Base-by-base conservation (phyloP, 805 yeast genomes). In the Ogataea ramenticola region DNA sequence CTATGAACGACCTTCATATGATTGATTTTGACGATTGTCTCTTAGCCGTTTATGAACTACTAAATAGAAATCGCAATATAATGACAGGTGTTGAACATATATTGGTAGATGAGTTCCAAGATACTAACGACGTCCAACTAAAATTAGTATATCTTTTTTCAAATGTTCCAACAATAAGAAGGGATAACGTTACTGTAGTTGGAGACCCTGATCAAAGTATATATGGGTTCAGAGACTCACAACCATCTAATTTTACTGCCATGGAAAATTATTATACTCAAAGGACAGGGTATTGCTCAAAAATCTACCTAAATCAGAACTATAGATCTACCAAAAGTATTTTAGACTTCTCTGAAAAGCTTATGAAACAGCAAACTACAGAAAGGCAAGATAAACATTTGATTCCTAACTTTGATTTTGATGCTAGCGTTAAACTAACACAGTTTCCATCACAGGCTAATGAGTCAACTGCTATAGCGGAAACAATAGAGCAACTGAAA, bases 131-230 rank as follows among this genome's bases (percentile, higher is more conserved):
- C 31, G 70, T 88, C 16, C 98, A 91, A 58, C 68, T 88, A 49
- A 76, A 78, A 43, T 66, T 93, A 39, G 74, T 87, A 69, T 73
- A 72, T 48, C 64, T 67, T 4, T 62, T 84, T 29, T 70, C 81
- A 0, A 55, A 57, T 12, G 67, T 67, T 45, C 67, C 73, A 34
- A 54, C 61, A 3, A 59, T 63, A 17, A 42, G 56, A 17, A 70
- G 68, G 32, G 58, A 78, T 47, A 81, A 81, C 46, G 73, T 91
- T 9, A 86, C 97, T 0, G 81, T 89, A 1, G 97, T 91, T 2
- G 99, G 99, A 1, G 99, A 91, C 57, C 96, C 96, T 0, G 96
- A 93, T 61, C 99, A 91, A 62, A 82, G 95, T 56, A 91, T 91
- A 20, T 91, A 93, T 60, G 88, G 83, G 0, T 91, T 91, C 53